Conservation (phyloP, 495 filamentous ascomycete genomes). For the Astrothelium subdiscretum region DNA sequence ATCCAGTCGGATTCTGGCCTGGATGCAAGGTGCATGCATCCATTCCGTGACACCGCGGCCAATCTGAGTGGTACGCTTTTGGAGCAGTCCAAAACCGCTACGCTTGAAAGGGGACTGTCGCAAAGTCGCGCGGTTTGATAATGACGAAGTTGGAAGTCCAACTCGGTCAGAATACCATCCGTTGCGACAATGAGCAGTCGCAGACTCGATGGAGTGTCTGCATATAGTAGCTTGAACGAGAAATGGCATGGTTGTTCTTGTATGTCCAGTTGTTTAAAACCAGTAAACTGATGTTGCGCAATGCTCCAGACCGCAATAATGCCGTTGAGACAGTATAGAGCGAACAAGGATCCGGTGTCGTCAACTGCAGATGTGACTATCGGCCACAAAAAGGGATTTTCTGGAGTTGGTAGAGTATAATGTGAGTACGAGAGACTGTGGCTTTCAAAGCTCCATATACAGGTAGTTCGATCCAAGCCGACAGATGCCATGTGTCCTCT, state of each 20-base stretch:
- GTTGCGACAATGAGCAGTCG: constrained; percentile 39
- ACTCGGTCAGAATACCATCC: constrained; percentile 45
- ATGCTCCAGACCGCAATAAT: constrained; percentile 49
- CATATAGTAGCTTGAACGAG: constrained; percentile 36
- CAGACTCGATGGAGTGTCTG: neutral
- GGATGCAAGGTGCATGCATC: constrained; percentile 36
- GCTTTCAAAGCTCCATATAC: constrained; percentile 38
- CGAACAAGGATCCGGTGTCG: constrained; percentile 47
- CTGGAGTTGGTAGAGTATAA: constrained; percentile 28
- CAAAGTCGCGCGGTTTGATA: constrained; percentile 8
- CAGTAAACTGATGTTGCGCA: constrained; percentile 37
- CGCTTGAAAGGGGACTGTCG: neutral
- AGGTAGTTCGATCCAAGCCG: constrained; percentile 50
- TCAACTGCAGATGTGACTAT: constrained; percentile 49
- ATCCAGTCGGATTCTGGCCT: constrained; percentile 26
- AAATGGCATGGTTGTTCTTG: constrained; percentile 45
- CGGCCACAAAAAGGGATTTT: constrained; percentile 40
- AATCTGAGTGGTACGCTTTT: constrained; percentile 6
- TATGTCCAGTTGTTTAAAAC: constrained; percentile 26
- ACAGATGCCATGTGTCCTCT: constrained; percentile 53
- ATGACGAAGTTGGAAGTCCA: constrained; percentile 22
- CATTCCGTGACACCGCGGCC: constrained; percentile 23
- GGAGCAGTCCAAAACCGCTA: constrained; percentile 15
- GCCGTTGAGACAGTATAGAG: constrained; percentile 45
- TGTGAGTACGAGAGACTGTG: constrained; percentile 13